These are phyloP conservation scores for Hymenoscyphus repandus DNA, from an alignment of 2,329 filamentous ascomycete species.

Conservation along the genomic window DNA sequence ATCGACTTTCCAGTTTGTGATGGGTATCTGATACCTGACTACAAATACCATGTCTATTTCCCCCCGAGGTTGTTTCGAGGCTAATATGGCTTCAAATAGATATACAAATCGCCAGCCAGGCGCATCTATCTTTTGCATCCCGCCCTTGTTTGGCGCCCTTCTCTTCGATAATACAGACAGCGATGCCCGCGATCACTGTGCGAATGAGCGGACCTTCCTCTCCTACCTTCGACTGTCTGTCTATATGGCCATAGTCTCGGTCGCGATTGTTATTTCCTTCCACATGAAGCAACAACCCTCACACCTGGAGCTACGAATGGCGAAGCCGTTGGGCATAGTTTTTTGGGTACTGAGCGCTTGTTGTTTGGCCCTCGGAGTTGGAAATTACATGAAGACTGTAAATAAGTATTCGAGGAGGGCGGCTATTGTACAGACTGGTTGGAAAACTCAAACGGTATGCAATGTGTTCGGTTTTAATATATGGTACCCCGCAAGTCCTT, in stretches of 20 bases:
- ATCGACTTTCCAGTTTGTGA: too few relatives aligned
- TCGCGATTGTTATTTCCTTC: constrained; percentile 90
- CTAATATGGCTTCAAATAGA: not conserved
- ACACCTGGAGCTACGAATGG: constrained; percentile 66
- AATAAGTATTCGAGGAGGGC: constrained; percentile 72
- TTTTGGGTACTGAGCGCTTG: constrained; percentile 80
- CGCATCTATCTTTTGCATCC: constrained; percentile 23
- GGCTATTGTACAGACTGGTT: constrained; percentile 87
- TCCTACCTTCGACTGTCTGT: constrained; percentile 39
- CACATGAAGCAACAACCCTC: constrained; percentile 74
- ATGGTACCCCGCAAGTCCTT: not conserved
- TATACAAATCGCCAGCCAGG: not conserved
- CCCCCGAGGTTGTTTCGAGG: not conserved
- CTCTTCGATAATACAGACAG: constrained; percentile 63
- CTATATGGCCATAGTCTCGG: constrained; percentile 84
- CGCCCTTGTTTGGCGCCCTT: constrained; percentile 43
- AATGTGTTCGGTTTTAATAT: constrained; percentile 7
- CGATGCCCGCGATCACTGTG: constrained; percentile 55
- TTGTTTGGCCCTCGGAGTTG: constrained; percentile 72
- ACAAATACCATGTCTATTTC: not conserved
- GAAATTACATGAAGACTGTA: constrained; percentile 80
- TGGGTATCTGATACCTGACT: not conserved
- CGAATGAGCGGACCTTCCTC: constrained; percentile 40
- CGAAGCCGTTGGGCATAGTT: constrained; percentile 75
- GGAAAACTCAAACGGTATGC: constrained; percentile 77